Percentiles rank a stretch among this genome's conserved stretches.
Evolutionary conservation across 805 yeast species (phyloP).

Genomic region (Candida koratica): DNA sequence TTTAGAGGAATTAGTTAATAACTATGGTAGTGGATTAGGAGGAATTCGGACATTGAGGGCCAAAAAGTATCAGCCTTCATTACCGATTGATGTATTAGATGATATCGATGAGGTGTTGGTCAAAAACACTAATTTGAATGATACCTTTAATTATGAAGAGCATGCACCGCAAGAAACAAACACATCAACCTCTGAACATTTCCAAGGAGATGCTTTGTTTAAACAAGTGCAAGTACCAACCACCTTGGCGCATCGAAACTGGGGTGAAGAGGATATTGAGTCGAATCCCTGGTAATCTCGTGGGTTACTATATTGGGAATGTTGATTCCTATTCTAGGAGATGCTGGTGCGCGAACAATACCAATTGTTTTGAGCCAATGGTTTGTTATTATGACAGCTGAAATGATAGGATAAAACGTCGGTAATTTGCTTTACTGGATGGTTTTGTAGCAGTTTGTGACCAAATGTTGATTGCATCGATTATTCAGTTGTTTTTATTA

Average conservation of each 20-base stretch:
- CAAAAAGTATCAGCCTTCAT: conserved; percentile 60
- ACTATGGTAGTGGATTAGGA: conserved; percentile 74
- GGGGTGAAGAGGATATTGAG: conserved; percentile 45
- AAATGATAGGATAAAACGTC: too few species aligned
- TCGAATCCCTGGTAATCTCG: conserved; percentile 59
- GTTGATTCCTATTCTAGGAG: too few species aligned
- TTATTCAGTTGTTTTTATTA: conserved; percentile 1
- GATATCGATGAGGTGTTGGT: conserved; percentile 58
- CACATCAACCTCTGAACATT: conserved; percentile 8
- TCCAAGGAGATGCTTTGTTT: conserved; percentile 47
- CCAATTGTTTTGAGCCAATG: conserved; percentile 1
- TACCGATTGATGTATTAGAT: conserved; percentile 69
- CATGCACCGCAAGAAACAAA: conserved; percentile 17
- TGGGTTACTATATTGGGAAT: conserved; percentile 5
- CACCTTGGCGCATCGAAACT: conserved; percentile 46
- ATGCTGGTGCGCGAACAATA: conserved; percentile 8
- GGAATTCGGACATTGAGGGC: conserved; percentile 54
- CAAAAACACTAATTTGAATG: conserved; percentile 29
- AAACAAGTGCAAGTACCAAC: conserved; percentile 47
- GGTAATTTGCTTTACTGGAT: too few species aligned
- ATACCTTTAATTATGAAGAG: conserved; percentile 27
- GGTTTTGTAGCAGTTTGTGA: too few species aligned
- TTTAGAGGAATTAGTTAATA: conserved; percentile 63
- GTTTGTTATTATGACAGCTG: conserved; percentile 1
- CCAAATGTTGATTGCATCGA: too few species aligned